phyloP scores from a whole-genome alignment of 2,329 filamentous ascomycete genomes.

The Chalaropsis thielavioides region DNA sequence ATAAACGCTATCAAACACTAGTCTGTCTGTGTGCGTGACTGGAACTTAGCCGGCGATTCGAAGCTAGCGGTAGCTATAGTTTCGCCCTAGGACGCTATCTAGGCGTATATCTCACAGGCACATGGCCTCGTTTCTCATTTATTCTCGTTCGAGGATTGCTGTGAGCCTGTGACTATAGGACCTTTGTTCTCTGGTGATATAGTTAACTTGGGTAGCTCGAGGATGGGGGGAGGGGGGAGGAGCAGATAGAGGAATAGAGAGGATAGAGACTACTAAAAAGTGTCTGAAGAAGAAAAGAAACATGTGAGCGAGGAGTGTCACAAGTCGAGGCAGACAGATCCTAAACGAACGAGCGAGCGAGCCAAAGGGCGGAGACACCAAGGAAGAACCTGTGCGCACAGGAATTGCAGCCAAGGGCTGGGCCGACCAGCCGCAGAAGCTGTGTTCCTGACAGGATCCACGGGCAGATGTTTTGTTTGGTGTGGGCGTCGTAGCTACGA shows the following conservation, averaged over 20 bases:
- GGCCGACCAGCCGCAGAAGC: background rate
- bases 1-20: background rate
- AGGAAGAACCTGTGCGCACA: background rate
- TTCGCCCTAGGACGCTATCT: background rate
- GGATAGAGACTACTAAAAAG: background rate
- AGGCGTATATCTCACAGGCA: background rate
- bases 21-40: too few relatives aligned
- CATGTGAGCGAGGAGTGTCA: background rate
- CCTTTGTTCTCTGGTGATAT: background rate
- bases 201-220: background rate
- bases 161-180: background rate
- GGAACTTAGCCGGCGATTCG: too few relatives aligned
- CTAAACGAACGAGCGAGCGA: background rate
- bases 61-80: too few relatives aligned
- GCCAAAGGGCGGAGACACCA: background rate
- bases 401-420: background rate
- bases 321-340: background rate
- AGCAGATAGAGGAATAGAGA: too few relatives aligned
- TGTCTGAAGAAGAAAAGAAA: background rate
- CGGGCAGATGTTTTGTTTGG: conserved; percentile 1
- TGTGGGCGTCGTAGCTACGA: background rate
- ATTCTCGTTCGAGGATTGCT: background rate
- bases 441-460: conserved; percentile 2
- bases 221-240: background rate
- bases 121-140: background rate